Evolutionary conservation across 2,329 filamentous ascomycete genomes (phyloP), one percentile per base, ranked within the genome.

Genomic region (Verticillium nonalfalfae): DNA sequence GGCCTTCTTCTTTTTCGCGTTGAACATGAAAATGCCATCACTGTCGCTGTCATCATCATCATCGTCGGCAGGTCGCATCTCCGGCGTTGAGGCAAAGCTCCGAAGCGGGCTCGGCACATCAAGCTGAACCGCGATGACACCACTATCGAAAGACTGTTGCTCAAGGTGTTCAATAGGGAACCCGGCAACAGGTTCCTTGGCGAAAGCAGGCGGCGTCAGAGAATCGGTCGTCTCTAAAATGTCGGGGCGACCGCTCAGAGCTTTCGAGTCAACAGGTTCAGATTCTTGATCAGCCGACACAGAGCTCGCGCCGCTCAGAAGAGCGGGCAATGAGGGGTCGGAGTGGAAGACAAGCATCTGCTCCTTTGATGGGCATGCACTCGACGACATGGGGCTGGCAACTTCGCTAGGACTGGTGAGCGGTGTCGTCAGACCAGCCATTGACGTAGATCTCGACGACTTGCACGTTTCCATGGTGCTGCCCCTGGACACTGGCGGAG

Each of bases 301-400:
- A 2, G 86, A 89, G 68, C 85, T 87, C 9, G 85, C 84, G 11
- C 85, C 84, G 61, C 85, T 88, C 11, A 88, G 76, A 7, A 88
- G 74, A 7, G 85, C 85, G 11, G 86, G 86, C 2, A 89, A 73
- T 5, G 86, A 89, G 0, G 85, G 85, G 59, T 88, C 85, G 3
- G 85, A 88, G 60, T 83, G 84, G 70, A 86, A 87, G 2, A 76
- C 77, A 15, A 81, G 68, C 66, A 82, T 81, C 9, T 79, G 75
- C 6, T 81, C 80, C 63, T 77, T 77, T 26, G 73, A 73, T 4
- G 75, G 71, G 7, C 70, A 70, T 54, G 75, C 75, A 59, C 73
- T 62, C 2, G 75, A 73, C 21, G 76, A 78, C 5, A 80, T 72
- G 4, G 83, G 81, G 63, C 81, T 83, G 4, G 78, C 74, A 1